A percentile compares a stretch with the other conserved stretches of the same genome.
These are phyloP conservation scores for Suillus subaureus DNA, from an alignment of 768 basidiomycete genomes.

Conservation along the genomic window DNA sequence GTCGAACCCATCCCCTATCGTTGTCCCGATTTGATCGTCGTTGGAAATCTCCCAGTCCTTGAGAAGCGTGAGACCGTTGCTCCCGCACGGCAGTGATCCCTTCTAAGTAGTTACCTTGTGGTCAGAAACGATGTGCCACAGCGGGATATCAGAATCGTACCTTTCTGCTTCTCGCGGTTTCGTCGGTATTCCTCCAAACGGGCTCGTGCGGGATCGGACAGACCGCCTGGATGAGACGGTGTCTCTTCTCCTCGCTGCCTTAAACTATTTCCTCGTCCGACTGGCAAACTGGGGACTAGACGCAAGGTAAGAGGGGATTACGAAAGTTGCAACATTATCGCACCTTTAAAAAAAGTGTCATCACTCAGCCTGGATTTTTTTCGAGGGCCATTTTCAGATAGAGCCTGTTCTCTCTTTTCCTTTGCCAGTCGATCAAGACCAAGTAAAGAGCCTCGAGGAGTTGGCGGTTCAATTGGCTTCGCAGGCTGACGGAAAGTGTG, in stretches of 20 bases:
- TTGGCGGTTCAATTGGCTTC: slow-evolving; percentile 72
- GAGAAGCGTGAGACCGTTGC: slow-evolving; percentile 56
- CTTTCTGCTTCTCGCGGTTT: slow-evolving; percentile 69
- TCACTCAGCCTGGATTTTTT: slow-evolving; percentile 65
- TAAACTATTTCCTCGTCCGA: slow-evolving; percentile 51
- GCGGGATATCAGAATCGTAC: slow-evolving; percentile 33
- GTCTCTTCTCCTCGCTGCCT: slow-evolving; percentile 88
- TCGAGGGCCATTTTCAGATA: slow-evolving; percentile 46
- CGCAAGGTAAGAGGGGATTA: background rate
- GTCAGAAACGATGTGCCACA: background rate
- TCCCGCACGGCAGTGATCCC: slow-evolving; percentile 68
- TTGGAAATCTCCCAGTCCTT: slow-evolving; percentile 91
- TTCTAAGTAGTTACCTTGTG: slow-evolving; percentile 43
- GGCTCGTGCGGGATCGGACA: slow-evolving; percentile 73
- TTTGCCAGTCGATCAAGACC: slow-evolving; percentile 88
- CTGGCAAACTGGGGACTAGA: slow-evolving; percentile 79
- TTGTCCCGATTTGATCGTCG: slow-evolving; percentile 84
- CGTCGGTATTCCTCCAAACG: slow-evolving; percentile 78
- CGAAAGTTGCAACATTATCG: slow-evolving; percentile 15
- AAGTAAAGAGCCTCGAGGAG: slow-evolving; percentile 76
- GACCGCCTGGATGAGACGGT: slow-evolving; percentile 88
- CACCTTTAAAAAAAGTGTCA: slow-evolving; percentile 88
- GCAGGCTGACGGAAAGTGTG: slow-evolving; percentile 83
- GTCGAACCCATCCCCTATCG: slow-evolving; percentile 51
- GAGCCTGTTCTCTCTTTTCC: slow-evolving; percentile 77